Percentiles rank a stretch among this genome's conserved stretches.
Conservation (phyloP, 2,329 filamentous ascomycete genomes). For the Cercospora citrullina region DNA sequence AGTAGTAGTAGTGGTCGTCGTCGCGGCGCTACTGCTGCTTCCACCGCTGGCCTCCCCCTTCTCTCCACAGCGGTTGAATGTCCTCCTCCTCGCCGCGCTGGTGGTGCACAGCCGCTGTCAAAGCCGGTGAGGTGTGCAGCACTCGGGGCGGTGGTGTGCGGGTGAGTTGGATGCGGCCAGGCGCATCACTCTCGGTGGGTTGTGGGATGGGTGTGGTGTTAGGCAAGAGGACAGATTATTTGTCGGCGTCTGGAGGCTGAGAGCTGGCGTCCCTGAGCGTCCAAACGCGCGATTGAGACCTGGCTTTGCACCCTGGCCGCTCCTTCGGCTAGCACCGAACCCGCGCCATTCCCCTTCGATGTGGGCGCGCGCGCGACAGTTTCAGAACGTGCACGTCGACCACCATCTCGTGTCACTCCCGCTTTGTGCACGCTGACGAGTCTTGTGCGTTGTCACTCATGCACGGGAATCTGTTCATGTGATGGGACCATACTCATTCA, state of each 20-base stretch:
- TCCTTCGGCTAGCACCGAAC: neutral
- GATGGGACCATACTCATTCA: neutral
- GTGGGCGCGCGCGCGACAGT: neutral
- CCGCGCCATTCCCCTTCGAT: neutral
- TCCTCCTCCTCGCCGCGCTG: slow-evolving; percentile 11
- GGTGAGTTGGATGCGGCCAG: neutral
- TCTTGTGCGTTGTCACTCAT: neutral
- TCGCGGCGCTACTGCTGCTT: neutral
- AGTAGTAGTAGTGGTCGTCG: slow-evolving; percentile 1
- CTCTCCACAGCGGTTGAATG: neutral
- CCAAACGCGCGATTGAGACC: neutral
- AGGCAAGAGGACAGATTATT: neutral
- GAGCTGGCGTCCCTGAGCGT: neutral
- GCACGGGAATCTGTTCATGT: neutral
- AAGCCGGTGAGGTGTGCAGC: neutral
- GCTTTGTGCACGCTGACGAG: neutral
- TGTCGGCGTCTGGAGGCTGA: neutral
- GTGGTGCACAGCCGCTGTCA: neutral
- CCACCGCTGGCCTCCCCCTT: slow-evolving; percentile 14
- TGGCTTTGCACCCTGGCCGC: neutral
- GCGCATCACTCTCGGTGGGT: slow-evolving; percentile 9
- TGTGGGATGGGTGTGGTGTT: neutral
- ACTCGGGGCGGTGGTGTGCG: neutral
- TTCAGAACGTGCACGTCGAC: neutral
- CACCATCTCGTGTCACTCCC: neutral